Evolutionary conservation across 805 yeast species (phyloP).

Genomic region (Candida dajiaensis): DNA sequence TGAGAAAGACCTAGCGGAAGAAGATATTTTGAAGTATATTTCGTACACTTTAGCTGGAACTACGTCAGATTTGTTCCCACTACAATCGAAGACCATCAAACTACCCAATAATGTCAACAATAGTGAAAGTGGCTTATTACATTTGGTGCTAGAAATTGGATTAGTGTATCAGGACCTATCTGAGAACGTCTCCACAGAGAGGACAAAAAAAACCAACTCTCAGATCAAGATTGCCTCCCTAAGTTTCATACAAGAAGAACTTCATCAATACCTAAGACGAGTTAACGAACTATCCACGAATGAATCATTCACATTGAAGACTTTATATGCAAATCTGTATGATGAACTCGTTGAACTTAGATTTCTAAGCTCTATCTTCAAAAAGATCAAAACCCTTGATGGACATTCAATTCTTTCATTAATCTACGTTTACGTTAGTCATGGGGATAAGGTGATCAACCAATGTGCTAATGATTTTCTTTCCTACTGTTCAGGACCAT

Average conservation of each 20-base stretch:
- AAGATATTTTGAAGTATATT: slow-evolving; percentile 39
- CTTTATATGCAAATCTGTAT: slow-evolving; percentile 31
- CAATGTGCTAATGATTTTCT: slow-evolving; percentile 39
- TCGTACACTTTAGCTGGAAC: slow-evolving; percentile 56
- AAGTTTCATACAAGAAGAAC: slow-evolving; percentile 37
- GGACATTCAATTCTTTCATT: slow-evolving; percentile 52
- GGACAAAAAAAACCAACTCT: slow-evolving; percentile 29
- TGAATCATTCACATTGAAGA: slow-evolving; percentile 24
- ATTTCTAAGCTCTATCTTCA: slow-evolving; percentile 41
- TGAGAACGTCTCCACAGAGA: slow-evolving; percentile 23
- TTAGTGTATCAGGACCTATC: slow-evolving; percentile 50
- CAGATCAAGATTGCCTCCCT: slow-evolving; percentile 60
- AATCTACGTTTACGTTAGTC: slow-evolving; percentile 42
- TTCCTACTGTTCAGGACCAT: slow-evolving; percentile 46
- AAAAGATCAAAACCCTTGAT: slow-evolving; percentile 25
- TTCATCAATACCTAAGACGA: slow-evolving; percentile 36
- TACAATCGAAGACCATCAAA: slow-evolving; percentile 27
- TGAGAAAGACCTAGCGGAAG: slow-evolving; percentile 30
- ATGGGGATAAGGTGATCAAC: slow-evolving; percentile 58
- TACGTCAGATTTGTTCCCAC: slow-evolving; percentile 50
- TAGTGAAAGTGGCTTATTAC: slow-evolving; percentile 51
- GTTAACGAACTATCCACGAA: slow-evolving; percentile 41
- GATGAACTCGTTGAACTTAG: slow-evolving; percentile 54
- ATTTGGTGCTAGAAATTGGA: slow-evolving; percentile 63
- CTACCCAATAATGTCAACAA: slow-evolving; percentile 51